Conservation (phyloP, 2,329 filamentous ascomycete genomes). For the Paraconiothyrium sp. region DNA sequence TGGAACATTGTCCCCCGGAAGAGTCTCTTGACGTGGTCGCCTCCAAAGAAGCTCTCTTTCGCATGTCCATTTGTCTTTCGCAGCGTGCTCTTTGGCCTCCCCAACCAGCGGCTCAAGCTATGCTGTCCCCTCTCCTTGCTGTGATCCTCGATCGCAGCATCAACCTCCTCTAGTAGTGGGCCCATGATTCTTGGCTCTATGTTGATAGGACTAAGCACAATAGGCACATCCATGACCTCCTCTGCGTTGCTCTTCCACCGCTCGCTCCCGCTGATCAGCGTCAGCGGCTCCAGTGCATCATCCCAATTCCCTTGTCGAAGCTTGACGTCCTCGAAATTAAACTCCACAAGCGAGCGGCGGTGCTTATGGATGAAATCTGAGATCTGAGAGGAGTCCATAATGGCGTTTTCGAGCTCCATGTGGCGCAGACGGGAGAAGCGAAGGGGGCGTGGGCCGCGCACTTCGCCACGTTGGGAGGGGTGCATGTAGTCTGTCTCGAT, state of each 20-base stretch:
- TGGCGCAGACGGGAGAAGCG: conserved; percentile 73
- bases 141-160: conserved; percentile 34
- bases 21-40: conserved; percentile 49
- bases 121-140: conserved; percentile 31
- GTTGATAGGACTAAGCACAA: conserved; percentile 49
- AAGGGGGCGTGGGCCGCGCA: conserved; percentile 55
- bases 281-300: conserved; percentile 79
- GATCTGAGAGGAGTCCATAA: conserved; percentile 76
- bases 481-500: conserved; percentile 49
- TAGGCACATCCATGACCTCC: conserved; percentile 54
- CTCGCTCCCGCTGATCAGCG: conserved; percentile 54
- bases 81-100: conserved; percentile 28
- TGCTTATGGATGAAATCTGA: conserved; percentile 74
- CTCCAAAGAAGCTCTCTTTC: conserved; percentile 50
- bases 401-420: conserved; percentile 76
- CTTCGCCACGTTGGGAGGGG: conserved; percentile 44
- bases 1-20: conserved; percentile 41
- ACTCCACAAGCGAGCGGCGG: conserved; percentile 74
- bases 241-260: conserved; percentile 53
- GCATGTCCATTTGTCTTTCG: conserved; percentile 27
- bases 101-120: conserved; percentile 46
- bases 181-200: conserved; percentile 47
- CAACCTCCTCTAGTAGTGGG: conserved; percentile 44
- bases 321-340: conserved; percentile 80
- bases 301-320: conserved; percentile 81